phyloP scores from a whole-genome alignment of 73 alveolate genomes.

The Paramecium tetraurelia region DNA sequence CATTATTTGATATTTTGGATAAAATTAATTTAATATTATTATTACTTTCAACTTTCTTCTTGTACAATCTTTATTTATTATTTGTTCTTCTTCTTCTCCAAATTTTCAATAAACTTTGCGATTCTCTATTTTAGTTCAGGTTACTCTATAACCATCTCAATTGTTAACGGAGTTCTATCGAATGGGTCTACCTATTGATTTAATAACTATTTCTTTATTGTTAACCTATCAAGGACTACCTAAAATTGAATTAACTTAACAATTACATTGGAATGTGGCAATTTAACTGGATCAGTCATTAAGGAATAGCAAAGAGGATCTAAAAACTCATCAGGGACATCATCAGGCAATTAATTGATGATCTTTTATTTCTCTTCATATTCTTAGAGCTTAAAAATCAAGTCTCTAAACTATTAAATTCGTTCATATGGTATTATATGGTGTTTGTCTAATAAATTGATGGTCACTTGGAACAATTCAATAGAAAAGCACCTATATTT shows the following conservation, averaged over 20 bases:
- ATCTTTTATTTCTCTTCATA: not conserved
- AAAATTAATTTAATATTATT: not conserved
- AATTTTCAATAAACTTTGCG: not conserved
- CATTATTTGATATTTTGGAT: not conserved
- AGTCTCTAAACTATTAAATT: not conserved
- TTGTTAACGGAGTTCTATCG: slow-evolving; percentile 29
- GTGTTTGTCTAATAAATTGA: slow-evolving; percentile 18
- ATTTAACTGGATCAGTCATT: slow-evolving; percentile 48
- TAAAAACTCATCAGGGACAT: not conserved
- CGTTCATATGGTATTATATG: not conserved
- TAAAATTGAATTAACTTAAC: not conserved
- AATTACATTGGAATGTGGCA: slow-evolving; percentile 34
- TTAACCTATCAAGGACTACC: slow-evolving; percentile 22
- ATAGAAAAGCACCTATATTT: not conserved
- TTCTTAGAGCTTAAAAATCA: not conserved
- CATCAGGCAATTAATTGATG: not conserved
- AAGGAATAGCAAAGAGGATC: not conserved
- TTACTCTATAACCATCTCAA: not conserved
- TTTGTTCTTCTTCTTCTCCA: not conserved
- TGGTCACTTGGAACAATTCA: not conserved
- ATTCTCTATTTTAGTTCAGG: slow-evolving; percentile 39
- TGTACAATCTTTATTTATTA: not conserved
- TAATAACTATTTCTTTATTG: not conserved
- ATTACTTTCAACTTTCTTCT: not conserved
- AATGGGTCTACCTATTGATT: not conserved